phyloP scores from a whole-genome alignment of 495 filamentous ascomycete genomes.

The Penicillium herquei region DNA sequence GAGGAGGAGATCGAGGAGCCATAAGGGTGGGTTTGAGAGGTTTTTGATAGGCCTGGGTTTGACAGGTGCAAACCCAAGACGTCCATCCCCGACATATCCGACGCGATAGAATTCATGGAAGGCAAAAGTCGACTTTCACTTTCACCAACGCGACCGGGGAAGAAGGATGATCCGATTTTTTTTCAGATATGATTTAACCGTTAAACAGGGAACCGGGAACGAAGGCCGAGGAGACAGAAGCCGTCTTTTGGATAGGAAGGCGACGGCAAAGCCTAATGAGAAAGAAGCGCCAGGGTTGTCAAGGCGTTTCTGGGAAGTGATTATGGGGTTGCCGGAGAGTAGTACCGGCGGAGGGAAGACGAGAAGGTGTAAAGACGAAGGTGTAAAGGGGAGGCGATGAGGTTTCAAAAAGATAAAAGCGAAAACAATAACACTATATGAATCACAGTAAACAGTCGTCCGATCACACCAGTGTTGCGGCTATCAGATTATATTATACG shows the following conservation, averaged over 20 bases:
- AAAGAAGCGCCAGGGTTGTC: slow-evolving; percentile 35
- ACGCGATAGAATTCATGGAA: slow-evolving; percentile 25
- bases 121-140: not conserved
- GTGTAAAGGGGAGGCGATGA: slow-evolving; percentile 1
- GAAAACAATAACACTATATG: slow-evolving; percentile 2
- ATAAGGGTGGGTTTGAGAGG: slow-evolving; percentile 56
- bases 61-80: slow-evolving; percentile 47
- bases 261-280: slow-evolving; percentile 47
- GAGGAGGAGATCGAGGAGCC: slow-evolving; percentile 66
- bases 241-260: slow-evolving; percentile 44
- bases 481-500: slow-evolving; percentile 11
- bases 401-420: slow-evolving; percentile 1
- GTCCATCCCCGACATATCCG: slow-evolving; percentile 52
- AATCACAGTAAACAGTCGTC: slow-evolving; percentile 3
- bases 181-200: slow-evolving; percentile 37
- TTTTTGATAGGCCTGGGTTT: slow-evolving; percentile 40
- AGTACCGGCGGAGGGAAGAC: slow-evolving; percentile 5
- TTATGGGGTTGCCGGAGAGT: not conserved
- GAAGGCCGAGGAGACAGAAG: slow-evolving; percentile 45
- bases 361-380: not conserved
- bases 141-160: slow-evolving; percentile 15
- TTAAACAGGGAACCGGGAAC: slow-evolving; percentile 48
- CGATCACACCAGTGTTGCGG: slow-evolving; percentile 31
- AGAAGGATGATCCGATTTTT: slow-evolving; percentile 30
- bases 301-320: not conserved